phyloP scores from a whole-genome alignment of 2,329 filamentous ascomycete species.

The Trichophyton rubrum region DNA sequence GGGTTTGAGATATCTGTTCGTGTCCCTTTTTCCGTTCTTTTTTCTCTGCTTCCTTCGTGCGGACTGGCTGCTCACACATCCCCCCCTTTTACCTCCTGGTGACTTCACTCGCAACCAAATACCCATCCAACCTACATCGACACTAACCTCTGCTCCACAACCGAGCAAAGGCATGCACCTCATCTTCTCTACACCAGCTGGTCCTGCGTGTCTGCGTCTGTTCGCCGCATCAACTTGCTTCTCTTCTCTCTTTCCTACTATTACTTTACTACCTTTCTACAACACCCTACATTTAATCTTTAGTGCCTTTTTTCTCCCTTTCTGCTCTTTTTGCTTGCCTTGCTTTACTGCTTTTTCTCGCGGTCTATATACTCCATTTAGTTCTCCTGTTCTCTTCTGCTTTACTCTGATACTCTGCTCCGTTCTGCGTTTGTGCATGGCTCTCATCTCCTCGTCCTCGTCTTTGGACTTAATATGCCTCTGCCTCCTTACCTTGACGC shows the following conservation, averaged over 20 bases:
- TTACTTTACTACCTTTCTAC: neutral
- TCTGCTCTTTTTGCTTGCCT: constrained; percentile 18
- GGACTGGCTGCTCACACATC: neutral
- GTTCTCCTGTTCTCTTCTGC: constrained; percentile 21
- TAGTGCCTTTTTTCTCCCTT: constrained; percentile 18
- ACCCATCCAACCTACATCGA: neutral
- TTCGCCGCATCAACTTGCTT: constrained; percentile 16
- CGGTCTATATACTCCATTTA: constrained; percentile 4
- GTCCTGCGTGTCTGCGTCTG: constrained; percentile 31
- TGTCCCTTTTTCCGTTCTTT: neutral
- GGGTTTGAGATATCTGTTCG: neutral
- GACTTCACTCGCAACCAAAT: neutral
- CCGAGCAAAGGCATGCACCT: constrained; percentile 17
- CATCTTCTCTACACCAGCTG: constrained; percentile 31
- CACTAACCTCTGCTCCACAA: constrained; percentile 14
- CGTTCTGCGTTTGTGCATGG: constrained; percentile 19
- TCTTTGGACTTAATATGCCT: neutral
- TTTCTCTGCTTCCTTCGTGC: neutral
- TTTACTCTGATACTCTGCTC: constrained; percentile 21
- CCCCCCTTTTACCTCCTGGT: neutral
- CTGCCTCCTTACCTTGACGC: neutral
- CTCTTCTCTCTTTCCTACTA: constrained; percentile 15
- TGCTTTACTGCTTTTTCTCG: constrained; percentile 3
- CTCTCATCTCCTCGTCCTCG: neutral
- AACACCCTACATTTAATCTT: constrained; percentile 1